Conservation (phyloP, 805 yeast species). For the Wickerhamomyces hampshirensis region DNA sequence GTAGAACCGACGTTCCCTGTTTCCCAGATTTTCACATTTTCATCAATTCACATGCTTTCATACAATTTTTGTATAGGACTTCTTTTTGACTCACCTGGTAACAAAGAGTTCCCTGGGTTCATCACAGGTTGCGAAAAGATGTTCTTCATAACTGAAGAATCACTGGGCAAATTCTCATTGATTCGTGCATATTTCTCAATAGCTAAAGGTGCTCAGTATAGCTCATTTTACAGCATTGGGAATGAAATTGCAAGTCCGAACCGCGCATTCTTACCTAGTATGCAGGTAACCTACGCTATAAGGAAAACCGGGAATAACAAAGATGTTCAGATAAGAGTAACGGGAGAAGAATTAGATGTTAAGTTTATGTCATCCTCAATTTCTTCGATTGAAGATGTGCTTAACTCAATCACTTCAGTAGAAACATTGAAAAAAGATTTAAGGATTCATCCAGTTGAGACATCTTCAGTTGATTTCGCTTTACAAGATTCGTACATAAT, state of each 20-base stretch:
- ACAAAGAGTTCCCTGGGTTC: constrained; percentile 55
- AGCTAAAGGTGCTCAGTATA: constrained; percentile 55
- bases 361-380: constrained; percentile 55
- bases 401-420: constrained; percentile 42
- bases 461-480: background rate
- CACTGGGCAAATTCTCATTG: constrained; percentile 62
- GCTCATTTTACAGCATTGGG: constrained; percentile 42
- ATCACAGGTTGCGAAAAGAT: constrained; percentile 73
- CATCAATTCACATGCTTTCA: constrained; percentile 54
- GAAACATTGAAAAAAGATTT: constrained; percentile 28
- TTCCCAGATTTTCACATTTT: constrained; percentile 17
- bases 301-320: constrained; percentile 22
- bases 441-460: constrained; percentile 7
- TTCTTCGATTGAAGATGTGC: constrained; percentile 45
- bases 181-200: constrained; percentile 66
- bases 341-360: constrained; percentile 69
- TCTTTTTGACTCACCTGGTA: constrained; percentile 46
- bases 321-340: constrained; percentile 45
- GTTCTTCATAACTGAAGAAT: constrained; percentile 57
- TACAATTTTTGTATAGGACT: constrained; percentile 74
- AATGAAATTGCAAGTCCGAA: constrained; percentile 47
- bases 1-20: background rate
- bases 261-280: constrained; percentile 63
- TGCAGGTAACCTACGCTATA: constrained; percentile 51
- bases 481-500: constrained; percentile 15